A percentile compares a stretch with the other conserved stretches of the same genome.
Conservation (phyloP, 768 basidiomycete genomes). For the Brasilioporus rufonigricans region DNA sequence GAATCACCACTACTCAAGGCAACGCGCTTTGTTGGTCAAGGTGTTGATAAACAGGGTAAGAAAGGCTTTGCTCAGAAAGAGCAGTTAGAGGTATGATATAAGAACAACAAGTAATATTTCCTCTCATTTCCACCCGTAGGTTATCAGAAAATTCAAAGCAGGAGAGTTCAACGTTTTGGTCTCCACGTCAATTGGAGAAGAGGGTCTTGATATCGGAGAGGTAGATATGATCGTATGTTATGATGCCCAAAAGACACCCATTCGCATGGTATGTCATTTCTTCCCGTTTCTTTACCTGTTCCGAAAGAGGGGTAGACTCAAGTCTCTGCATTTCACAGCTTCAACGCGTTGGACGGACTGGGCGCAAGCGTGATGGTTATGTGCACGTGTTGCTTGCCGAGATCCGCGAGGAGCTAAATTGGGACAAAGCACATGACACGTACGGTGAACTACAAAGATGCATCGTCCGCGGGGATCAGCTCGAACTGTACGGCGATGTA, state of each 20-base stretch:
- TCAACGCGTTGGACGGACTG: conserved; percentile 94
- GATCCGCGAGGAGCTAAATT: conserved; percentile 86
- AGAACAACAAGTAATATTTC: not conserved
- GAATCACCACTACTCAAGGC: conserved; percentile 79
- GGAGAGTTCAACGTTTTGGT: conserved; percentile 92
- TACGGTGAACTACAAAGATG: conserved; percentile 88
- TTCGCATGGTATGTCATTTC: conserved; percentile 80
- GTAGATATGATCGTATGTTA: conserved; percentile 96
- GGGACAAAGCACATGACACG: conserved; percentile 80
- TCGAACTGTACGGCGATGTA: conserved; percentile 93
- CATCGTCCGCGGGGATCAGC: conserved; percentile 79
- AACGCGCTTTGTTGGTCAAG: conserved; percentile 88
- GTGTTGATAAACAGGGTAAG: conserved; percentile 77
- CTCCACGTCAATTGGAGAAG: conserved; percentile 95
- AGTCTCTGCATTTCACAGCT: conserved; percentile 49
- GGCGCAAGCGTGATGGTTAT: conserved; percentile 83
- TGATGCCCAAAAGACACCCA: conserved; percentile 93
- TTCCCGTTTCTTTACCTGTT: not conserved
- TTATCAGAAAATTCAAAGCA: conserved; percentile 82
- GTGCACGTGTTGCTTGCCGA: conserved; percentile 93
- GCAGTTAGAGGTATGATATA: conserved; percentile 72
- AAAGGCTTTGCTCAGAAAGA: conserved; percentile 91
- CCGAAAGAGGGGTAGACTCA: not conserved
- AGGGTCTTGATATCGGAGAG: conserved; percentile 97
- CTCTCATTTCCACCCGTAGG: conserved; percentile 41